Evolutionary conservation across 2,329 filamentous ascomycete species (phyloP), one percentile per base, ranked within the genome.

Genomic region (Rhynchosporium agropyri): DNA sequence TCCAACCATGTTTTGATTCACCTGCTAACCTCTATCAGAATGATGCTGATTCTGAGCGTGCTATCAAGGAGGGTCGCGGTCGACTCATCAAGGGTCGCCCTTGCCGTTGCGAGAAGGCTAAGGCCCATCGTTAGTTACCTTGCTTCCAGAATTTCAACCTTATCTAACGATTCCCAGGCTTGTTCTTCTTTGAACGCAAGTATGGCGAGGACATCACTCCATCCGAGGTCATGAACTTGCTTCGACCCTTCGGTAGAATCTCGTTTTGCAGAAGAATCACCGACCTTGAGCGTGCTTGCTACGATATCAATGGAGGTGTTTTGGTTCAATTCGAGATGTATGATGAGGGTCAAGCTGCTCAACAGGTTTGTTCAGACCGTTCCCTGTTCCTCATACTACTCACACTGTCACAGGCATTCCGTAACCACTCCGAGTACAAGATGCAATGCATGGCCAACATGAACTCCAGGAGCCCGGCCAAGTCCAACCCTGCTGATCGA

Each of bases 81-180:
- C 71, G 76, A 8, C 64, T 79, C 3, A 82, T 88, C 59, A 77
- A 82, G 49, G 84, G 83, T 13, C 83, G 86, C 10, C 77, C 80
- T 12, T 85, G 83, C 73, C 83, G 86, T 20, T 83, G 80, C 26
- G 86, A 89, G 75, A 82, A 79, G 73, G 83, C 83, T 26, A 82
- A 82, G 66, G 85, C 82, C 31, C 83, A 86, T 68, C 79, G 86
- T 84, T 74, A 76, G 82, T 74, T 53, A 20, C 36, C 8, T 4
- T 7, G 15, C 50, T 12, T 63, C 10, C 57, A 12, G 60, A 12
- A 51, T 60, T 29, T n/a, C 13, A 28, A 51, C 1, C 45, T 0
- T 46, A 29, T n/a, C 63, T 69, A 20, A 63, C 54, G 20, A 33
- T 55, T 26, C n/a, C 4, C 50, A 86, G 83, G 81, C 4, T 76